Evolutionary conservation across 2,329 filamentous ascomycete species (phyloP), one percentile per base, ranked within the genome.

Genomic region (Neofusicoccum laricinum): DNA sequence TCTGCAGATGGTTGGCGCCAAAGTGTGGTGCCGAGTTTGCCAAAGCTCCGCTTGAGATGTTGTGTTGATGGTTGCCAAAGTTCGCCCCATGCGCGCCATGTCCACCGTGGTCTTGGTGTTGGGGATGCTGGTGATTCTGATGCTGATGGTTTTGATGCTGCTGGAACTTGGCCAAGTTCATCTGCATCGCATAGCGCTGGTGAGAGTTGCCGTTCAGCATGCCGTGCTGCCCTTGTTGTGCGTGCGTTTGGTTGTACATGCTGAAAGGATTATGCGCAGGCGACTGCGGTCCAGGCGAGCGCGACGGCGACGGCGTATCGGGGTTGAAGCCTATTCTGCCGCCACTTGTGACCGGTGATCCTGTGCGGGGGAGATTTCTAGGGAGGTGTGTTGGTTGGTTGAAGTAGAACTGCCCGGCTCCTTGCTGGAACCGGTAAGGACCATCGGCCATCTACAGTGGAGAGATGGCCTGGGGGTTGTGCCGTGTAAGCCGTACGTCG

Each of bases 171-270:
- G 89, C 84, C 80, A 92, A 82, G 68, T 85, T 86, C 78, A 85
- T 81, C 65, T 81, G 79, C 73, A 79, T 78, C 61, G 77, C 77
- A 70, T 79, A 83, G 68, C 80, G 82, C 69, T 85, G 84, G 68
- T 86, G 85, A 32, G 85, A 84, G 67, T 87, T 87, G 71, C 89
- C 90, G 79, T 92, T 93, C 78, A 92, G 85, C 79, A 91, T 88
- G 79, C 85, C 86, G 80, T 88, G 88, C 76, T 92, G 90, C 76
- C 87, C 87, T 79, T 89, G 88, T 75, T 90, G 88, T 64, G 82
- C 79, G 66, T 75, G 78, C 74, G 83, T 84, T 77, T 91, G 88
- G 73, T 86, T 87, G 82, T 89, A 93, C 90, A 93, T 93, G 76
- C 84, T 83, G 79, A 75, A 77, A n/a, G 65, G 61, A 50, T 67